phyloP scores from a whole-genome alignment of 2,329 filamentous ascomycete genomes.

The Periconia sp. region DNA sequence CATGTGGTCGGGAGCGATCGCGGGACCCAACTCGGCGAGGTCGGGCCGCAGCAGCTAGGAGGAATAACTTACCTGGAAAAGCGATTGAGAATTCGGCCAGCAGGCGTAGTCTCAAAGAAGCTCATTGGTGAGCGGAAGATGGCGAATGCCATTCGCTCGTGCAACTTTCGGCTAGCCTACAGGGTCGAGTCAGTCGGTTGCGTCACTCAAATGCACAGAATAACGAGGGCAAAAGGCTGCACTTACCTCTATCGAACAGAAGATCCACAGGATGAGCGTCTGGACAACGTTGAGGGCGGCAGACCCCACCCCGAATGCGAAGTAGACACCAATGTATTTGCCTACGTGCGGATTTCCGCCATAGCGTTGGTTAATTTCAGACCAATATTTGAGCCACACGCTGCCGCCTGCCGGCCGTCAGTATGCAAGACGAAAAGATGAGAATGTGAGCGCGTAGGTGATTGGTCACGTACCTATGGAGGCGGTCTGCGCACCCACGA shows the following conservation, averaged over 20 bases:
- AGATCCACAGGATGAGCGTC: conserved; percentile 97
- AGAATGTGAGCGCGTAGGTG: conserved; percentile 27
- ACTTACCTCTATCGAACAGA: conserved; percentile 94
- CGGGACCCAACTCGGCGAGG: not conserved
- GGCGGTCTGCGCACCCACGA: conserved; percentile 80
- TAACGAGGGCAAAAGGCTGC: conserved; percentile 10
- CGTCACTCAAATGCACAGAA: conserved; percentile 10
- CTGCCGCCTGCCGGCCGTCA: conserved; percentile 66
- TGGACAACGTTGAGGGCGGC: conserved; percentile 86
- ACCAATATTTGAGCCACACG: conserved; percentile 94
- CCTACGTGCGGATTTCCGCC: conserved; percentile 77
- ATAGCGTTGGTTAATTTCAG: conserved; percentile 74
- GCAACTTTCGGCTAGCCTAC: conserved; percentile 89
- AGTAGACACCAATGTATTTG: conserved; percentile 94
- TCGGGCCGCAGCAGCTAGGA: not conserved
- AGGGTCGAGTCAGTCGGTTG: conserved; percentile 29
- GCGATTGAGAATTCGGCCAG: conserved; percentile 93
- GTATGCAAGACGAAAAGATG: conserved; percentile 15
- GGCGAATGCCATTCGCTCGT: conserved; percentile 95
- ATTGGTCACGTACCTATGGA: conserved; percentile 69
- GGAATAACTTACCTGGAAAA: conserved; percentile 78
- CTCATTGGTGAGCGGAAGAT: conserved; percentile 98
- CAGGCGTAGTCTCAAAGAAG: conserved; percentile 97
- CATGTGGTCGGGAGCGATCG: not conserved
- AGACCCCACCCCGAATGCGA: conserved; percentile 89